phyloP scores from a whole-genome alignment of 2,329 filamentous ascomycete genomes.

The Sporothrix sp. region DNA sequence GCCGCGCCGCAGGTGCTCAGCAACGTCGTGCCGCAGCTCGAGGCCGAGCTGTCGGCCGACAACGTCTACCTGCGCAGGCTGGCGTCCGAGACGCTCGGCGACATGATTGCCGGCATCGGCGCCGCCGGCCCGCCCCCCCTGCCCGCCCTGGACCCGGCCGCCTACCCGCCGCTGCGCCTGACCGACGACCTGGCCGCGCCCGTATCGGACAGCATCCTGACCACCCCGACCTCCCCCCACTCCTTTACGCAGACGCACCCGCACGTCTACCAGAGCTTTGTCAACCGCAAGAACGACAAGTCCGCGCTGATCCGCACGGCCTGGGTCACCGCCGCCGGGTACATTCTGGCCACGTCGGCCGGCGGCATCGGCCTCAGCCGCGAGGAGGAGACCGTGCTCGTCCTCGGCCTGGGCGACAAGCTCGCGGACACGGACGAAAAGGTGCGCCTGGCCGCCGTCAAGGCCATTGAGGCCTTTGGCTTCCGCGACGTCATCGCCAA shows the following conservation, averaged over 20 bases:
- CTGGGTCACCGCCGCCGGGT: slow-evolving; percentile 75
- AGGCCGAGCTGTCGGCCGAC: slow-evolving; percentile 84
- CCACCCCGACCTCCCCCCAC: slow-evolving; percentile 75
- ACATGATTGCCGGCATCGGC: slow-evolving; percentile 89
- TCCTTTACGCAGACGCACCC: slow-evolving; percentile 80
- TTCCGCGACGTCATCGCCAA: slow-evolving; percentile 75
- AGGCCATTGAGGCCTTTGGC: slow-evolving; percentile 69
- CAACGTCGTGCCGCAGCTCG: slow-evolving; percentile 88
- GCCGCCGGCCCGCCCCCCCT: slow-evolving; percentile 74
- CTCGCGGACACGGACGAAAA: slow-evolving; percentile 83
- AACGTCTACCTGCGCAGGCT: slow-evolving; percentile 77
- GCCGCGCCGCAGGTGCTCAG: slow-evolving; percentile 79
- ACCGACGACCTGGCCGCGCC: slow-evolving; percentile 45
- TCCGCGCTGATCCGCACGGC: slow-evolving; percentile 69
- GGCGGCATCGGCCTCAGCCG: slow-evolving; percentile 80
- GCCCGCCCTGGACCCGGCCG: slow-evolving; percentile 64
- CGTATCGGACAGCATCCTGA: slow-evolving; percentile 53
- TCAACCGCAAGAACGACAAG: slow-evolving; percentile 81
- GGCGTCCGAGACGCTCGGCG: slow-evolving; percentile 87
- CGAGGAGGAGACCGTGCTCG: slow-evolving; percentile 67
- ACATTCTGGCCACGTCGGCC: slow-evolving; percentile 83
- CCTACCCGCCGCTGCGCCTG: slow-evolving; percentile 69
- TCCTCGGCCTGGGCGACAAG: slow-evolving; percentile 67
- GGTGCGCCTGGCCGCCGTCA: slow-evolving; percentile 81
- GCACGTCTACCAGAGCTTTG: slow-evolving; percentile 70